Evolutionary conservation across 805 yeast species (phyloP).

Genomic region (Maudiozyma serrabonitensis): DNA sequence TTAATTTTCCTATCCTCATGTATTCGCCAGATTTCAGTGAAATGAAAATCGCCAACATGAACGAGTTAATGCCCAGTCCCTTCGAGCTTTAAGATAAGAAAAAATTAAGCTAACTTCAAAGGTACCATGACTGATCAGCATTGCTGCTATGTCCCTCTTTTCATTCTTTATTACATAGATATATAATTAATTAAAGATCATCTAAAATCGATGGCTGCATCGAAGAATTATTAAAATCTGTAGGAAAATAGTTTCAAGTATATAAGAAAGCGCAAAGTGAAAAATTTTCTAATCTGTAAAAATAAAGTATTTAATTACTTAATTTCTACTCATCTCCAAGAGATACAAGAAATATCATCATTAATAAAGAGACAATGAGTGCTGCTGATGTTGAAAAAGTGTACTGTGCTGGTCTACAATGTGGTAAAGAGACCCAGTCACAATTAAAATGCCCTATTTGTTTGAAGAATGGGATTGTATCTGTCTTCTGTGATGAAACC

Average conservation of each 20-base stretch:
- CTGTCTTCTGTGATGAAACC: constrained; percentile 69
- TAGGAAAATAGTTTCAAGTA: too few species aligned
- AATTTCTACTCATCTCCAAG: too few species aligned
- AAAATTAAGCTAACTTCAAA: too few species aligned
- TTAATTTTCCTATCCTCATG: constrained; percentile 56
- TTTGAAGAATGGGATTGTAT: constrained; percentile 53
- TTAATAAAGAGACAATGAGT: not conserved
- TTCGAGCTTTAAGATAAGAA: not conserved
- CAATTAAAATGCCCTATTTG: constrained; percentile 86
- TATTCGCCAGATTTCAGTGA: constrained; percentile 22
- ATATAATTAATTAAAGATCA: too few species aligned
- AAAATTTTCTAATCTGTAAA: not conserved
- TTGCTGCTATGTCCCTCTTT: too few species aligned
- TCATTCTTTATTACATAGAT: too few species aligned
- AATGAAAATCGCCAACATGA: not conserved
- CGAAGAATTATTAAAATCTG: too few species aligned
- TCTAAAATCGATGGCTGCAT: too few species aligned
- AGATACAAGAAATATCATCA: too few species aligned
- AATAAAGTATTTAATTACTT: not conserved
- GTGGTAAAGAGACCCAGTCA: constrained; percentile 74
- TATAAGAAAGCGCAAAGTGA: not conserved
- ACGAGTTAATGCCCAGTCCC: not conserved
- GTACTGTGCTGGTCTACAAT: constrained; percentile 69
- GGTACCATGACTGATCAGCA: too few species aligned
- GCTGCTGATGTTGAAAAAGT: constrained; percentile 3